Conservation (phyloP, 768 basidiomycete species). For the Tricholoma matsutake region DNA sequence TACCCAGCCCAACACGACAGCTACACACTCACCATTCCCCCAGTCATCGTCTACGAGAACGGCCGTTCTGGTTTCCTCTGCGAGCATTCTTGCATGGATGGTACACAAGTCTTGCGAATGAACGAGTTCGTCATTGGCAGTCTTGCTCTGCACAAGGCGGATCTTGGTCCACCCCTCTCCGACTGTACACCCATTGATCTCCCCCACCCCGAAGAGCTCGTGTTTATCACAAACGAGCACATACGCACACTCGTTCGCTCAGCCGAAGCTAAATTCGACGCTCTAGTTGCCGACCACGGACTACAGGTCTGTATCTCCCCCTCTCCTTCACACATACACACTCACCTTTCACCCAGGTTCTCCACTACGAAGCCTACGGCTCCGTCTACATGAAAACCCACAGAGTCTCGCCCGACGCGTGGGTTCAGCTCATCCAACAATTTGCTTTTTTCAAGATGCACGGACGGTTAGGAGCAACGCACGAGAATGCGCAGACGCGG, state of each 20-base stretch:
- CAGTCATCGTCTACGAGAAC: conserved; percentile 93
- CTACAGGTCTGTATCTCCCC: conserved; percentile 54
- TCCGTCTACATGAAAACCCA: conserved; percentile 80
- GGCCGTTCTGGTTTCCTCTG: conserved; percentile 93
- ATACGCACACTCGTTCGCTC: conserved; percentile 49
- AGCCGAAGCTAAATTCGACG: conserved; percentile 68
- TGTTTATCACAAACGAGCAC: conserved; percentile 61
- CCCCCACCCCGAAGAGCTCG: conserved; percentile 60
- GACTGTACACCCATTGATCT: conserved; percentile 28
- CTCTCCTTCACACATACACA: not conserved
- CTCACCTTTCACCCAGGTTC: conserved; percentile 40
- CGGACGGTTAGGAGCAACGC: conserved; percentile 71
- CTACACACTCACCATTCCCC: no score
- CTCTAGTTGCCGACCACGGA: conserved; percentile 74
- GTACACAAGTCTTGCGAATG: conserved; percentile 90
- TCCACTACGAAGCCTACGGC: conserved; percentile 88
- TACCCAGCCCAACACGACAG: conserved; percentile 30
- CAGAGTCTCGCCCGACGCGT: conserved; percentile 88
- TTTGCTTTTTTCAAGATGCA: conserved; percentile 90
- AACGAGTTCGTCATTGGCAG: conserved; percentile 91
- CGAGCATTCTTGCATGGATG: conserved; percentile 88
- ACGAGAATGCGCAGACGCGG: conserved; percentile 93
- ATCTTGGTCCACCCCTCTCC: conserved; percentile 43
- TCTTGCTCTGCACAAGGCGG: conserved; percentile 67
- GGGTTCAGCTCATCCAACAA: conserved; percentile 96